Conservation (phyloP, 805 yeast species). For the Cyberlindnera euphorbiae region DNA sequence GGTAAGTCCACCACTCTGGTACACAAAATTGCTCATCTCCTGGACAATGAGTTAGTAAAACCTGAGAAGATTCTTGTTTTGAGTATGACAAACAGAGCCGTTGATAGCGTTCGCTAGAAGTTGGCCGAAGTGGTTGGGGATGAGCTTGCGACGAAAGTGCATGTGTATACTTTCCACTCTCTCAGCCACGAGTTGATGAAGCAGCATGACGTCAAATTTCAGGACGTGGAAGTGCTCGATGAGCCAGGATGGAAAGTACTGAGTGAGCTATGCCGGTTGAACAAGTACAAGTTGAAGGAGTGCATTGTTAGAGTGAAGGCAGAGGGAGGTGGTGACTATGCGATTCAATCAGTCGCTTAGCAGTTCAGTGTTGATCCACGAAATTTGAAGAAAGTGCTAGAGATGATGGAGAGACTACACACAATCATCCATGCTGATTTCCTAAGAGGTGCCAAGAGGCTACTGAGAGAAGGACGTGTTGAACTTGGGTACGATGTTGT, state of each 20-base stretch:
- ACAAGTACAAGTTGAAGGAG: conserved; percentile 10
- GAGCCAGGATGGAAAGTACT: conserved; percentile 48
- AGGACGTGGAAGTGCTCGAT: conserved; percentile 41
- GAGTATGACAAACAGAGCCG: conserved; percentile 68
- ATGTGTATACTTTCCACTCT: conserved; percentile 60
- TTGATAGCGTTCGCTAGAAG: conserved; percentile 38
- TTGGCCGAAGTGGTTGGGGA: conserved; percentile 31
- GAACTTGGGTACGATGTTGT: conserved; percentile 33
- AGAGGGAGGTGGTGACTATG: conserved; percentile 1
- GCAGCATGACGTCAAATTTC: conserved; percentile 24
- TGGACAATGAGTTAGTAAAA: conserved; percentile 30
- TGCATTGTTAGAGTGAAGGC: conserved; percentile 3
- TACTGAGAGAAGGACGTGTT: conserved; percentile 26
- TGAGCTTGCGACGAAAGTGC: conserved; percentile 29
- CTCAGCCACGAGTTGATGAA: conserved; percentile 48
- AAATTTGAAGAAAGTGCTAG: conserved; percentile 3
- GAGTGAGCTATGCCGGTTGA: conserved; percentile 9
- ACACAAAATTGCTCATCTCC: conserved; percentile 44
- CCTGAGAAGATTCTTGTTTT: conserved; percentile 58
- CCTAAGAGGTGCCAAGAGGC: conserved; percentile 27
- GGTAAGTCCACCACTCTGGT: conserved; percentile 65
- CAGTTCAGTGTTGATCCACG: conserved; percentile 1
- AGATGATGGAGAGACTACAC: conserved; percentile 12
- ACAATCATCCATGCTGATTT: conserved; percentile 21
- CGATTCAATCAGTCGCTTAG: neutral